phyloP scores from a whole-genome alignment of 495 filamentous ascomycete genomes.

The Aspergillus diversus region DNA sequence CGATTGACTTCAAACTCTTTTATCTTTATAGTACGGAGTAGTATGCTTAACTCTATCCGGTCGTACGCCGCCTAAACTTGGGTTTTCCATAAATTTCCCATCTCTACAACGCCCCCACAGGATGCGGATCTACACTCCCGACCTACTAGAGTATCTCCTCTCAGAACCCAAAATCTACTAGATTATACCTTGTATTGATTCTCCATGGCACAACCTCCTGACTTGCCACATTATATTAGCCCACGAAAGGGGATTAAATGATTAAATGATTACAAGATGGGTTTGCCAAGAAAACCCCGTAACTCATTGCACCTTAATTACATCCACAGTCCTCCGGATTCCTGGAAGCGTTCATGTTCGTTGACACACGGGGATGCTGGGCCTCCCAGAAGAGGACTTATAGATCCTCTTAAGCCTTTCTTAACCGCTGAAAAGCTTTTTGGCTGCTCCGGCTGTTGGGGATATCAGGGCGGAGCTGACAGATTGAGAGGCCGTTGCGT shows the following conservation, averaged over 20 bases:
- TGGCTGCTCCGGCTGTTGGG: constrained; percentile 12
- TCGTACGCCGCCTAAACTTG: no score
- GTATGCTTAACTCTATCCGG: no score
- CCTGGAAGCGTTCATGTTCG: no score
- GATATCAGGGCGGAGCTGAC: constrained; percentile 17
- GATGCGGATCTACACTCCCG: not conserved
- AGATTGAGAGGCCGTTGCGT: constrained; percentile 6
- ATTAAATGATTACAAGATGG: constrained; percentile 1
- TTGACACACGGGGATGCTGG: not conserved
- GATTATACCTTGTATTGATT: not conserved
- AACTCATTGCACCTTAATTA: not conserved
- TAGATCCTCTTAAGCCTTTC: not conserved
- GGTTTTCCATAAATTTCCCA: no score
- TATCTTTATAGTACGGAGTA: no score
- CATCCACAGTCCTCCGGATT: not conserved
- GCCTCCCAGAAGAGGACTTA: not conserved
- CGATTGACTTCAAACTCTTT: no score
- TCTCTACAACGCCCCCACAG: no score
- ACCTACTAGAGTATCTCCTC: not conserved
- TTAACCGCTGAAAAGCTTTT: constrained; percentile 7
- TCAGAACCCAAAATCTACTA: not conserved
- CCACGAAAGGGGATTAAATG: not conserved
- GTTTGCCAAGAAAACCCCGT: not conserved
- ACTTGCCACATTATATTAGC: not conserved
- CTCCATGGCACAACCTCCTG: not conserved